Conservation (phyloP, 2,329 filamentous ascomycete species). For the Lojkania enalia region DNA sequence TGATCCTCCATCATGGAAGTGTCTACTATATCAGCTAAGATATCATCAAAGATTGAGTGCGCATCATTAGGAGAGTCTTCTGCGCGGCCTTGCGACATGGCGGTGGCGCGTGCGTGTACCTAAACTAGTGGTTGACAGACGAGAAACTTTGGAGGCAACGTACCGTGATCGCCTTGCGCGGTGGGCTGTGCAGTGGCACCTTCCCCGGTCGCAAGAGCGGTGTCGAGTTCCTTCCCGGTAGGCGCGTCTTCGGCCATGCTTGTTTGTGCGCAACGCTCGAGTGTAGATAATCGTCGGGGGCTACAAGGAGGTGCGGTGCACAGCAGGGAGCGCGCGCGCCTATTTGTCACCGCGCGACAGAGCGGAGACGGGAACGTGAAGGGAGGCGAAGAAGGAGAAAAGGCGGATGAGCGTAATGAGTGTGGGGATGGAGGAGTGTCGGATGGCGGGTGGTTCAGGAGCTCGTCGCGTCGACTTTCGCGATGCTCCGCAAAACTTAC, state of each 20-base stretch:
- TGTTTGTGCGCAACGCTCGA: constrained; percentile 13
- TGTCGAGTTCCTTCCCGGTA: constrained; percentile 29
- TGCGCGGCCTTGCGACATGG: neutral
- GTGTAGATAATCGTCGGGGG: constrained; percentile 1
- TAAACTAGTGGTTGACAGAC: neutral
- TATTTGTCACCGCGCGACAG: neutral
- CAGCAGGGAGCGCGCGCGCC: constrained; percentile 13
- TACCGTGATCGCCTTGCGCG: constrained; percentile 39
- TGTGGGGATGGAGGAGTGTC: constrained; percentile 34
- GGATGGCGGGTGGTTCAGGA: constrained; percentile 18
- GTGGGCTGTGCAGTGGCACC: constrained; percentile 24
- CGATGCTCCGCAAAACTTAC: constrained; percentile 33
- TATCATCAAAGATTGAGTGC: neutral
- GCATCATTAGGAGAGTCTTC: neutral
- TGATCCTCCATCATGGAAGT: constrained; percentile 50
- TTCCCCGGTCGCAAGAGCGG: constrained; percentile 25
- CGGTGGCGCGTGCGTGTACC: constrained; percentile 10
- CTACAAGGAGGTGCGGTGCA: constrained; percentile 7
- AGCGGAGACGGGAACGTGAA: neutral
- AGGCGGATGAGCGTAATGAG: constrained; percentile 16
- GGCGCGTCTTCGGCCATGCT: constrained; percentile 43
- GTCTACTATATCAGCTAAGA: neutral
- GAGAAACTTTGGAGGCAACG: constrained; percentile 12
- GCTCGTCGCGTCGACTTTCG: constrained; percentile 37
- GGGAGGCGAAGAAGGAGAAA: neutral